Evolutionary conservation across 495 filamentous ascomycete species (phyloP), one percentile per base, ranked within the genome.

Genomic region (Penicillium salamii): DNA sequence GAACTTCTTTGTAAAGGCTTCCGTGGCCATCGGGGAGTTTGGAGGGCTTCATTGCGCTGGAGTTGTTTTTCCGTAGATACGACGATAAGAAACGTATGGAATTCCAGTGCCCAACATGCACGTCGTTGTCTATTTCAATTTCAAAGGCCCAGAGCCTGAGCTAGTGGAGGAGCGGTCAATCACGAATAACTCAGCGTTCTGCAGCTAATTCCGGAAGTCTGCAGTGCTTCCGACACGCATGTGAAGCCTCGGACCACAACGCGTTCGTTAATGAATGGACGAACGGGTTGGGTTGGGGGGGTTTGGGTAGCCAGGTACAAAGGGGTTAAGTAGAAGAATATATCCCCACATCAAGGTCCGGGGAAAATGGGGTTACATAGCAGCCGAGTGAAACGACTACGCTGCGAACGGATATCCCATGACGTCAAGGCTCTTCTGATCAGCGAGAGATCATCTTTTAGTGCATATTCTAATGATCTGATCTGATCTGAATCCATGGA

Each of bases 1-100:
- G 71, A 21, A 77, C 74, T 49, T 75, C 74, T 61, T 77, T 76
- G 60, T 74, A 73, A 34, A 70, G 60, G 47, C 62, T 66, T 42
- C 67, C 66, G 49, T 71, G 71, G 48, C 71, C 69, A 32, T 70
- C 69, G 14, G 62, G 66, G 29, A 61, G 31, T 15, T 61, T 65
- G 5, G 50, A 52, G 32, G 62, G 50, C 54, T 65, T 70, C 70
- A 74, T 74, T 7, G 28, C 57, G 51, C 34, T 33, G 37, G n/a
- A 18, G 21, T 23, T 48, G 13, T 23, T 31, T 48, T 48, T 48
- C 24, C 19, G 23, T 21, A 24, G 36, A 13, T 38, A 32, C 17
- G 34, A 21, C 37, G 35, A 48, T 48, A 48, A 48, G 35, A 24
- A 8, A 21, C 14, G 29, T 7, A 3, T 23, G 29, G n/a, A n/a